These are phyloP conservation scores for Penicillium cataractarum DNA, from an alignment of 495 filamentous ascomycete species.

Conservation along the genomic window DNA sequence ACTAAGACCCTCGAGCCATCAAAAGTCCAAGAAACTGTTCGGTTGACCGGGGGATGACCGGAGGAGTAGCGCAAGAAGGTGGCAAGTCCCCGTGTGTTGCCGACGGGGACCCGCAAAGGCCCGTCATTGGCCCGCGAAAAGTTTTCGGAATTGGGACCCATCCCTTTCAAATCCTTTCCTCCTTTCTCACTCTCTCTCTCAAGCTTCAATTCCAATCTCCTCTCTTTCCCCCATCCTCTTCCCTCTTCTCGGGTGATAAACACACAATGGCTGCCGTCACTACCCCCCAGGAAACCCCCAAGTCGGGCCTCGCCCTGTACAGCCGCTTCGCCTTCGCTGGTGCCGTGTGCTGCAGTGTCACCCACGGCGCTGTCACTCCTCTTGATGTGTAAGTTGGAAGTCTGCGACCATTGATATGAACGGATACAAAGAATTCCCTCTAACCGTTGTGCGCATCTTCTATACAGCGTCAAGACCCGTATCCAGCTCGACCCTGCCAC, in stretches of 20 bases:
- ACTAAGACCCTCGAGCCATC: too few relatives aligned
- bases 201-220: constrained; percentile 16
- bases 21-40: too few relatives aligned
- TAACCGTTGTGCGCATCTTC: background rate
- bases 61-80: constrained; percentile 18
- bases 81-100: constrained; percentile 20
- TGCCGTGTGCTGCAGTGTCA: constrained; percentile 92
- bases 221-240: constrained; percentile 26
- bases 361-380: constrained; percentile 88
- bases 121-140: constrained; percentile 47
- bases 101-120: constrained; percentile 16
- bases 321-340: constrained; percentile 86
- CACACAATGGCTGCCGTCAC: constrained; percentile 48
- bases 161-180: constrained; percentile 42
- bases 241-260: constrained; percentile 15
- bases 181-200: constrained; percentile 25
- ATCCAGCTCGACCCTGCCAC: constrained; percentile 90
- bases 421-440: background rate
- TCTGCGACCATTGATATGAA: background rate
- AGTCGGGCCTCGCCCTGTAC: constrained; percentile 53
- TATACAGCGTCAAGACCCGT: constrained; percentile 84
- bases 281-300: constrained; percentile 1
- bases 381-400: constrained; percentile 89
- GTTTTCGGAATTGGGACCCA: constrained; percentile 28
- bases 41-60: constrained; percentile 39